Percentiles rank a stretch among this genome's conserved stretches.
Evolutionary conservation across 192 early-diverging fungal genomes (phyloP).

Genomic region (Backusella psychrophila): DNA sequence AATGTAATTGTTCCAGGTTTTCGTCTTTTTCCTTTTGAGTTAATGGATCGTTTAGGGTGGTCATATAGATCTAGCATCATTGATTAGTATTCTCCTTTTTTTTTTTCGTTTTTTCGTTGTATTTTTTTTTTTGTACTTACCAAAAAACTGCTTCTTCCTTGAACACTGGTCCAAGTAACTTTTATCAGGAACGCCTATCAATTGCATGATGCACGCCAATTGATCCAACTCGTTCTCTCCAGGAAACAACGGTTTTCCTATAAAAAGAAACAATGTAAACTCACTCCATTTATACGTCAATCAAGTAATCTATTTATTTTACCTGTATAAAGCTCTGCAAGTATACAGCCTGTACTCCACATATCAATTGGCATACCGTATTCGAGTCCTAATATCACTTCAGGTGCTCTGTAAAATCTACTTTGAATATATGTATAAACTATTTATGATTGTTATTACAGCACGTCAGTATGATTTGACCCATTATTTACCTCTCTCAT

Average conservation of each 20-base stretch:
- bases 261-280: neutral
- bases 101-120: too few species aligned
- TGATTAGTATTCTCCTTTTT: slow-evolving; percentile 2
- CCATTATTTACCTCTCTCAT: slow-evolving; percentile 53
- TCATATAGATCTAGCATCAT: slow-evolving; percentile 44
- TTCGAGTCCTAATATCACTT: slow-evolving; percentile 81
- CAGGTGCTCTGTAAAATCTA: slow-evolving; percentile 95
- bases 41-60: slow-evolving; percentile 60
- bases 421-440: slow-evolving; percentile 98
- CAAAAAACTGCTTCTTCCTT: slow-evolving; percentile 86
- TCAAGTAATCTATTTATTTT: neutral
- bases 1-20: slow-evolving; percentile 77
- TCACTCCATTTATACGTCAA: neutral
- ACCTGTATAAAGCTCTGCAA: slow-evolving; percentile 85
- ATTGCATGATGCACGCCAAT: slow-evolving; percentile 91
- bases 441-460: slow-evolving; percentile 40
- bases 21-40: slow-evolving; percentile 90
- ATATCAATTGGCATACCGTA: slow-evolving; percentile 94
- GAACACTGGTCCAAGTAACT: slow-evolving; percentile 71
- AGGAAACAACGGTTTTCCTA: slow-evolving; percentile 86
- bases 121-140: slow-evolving; percentile 38
- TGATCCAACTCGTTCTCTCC: slow-evolving; percentile 98
- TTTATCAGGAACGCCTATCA: slow-evolving; percentile 76
- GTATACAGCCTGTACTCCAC: slow-evolving; percentile 95
- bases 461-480: neutral